Percentiles rank a stretch among this genome's conserved stretches.
Evolutionary conservation across 768 basidiomycete genomes (phyloP).

Genomic region (Rickenella mellea): DNA sequence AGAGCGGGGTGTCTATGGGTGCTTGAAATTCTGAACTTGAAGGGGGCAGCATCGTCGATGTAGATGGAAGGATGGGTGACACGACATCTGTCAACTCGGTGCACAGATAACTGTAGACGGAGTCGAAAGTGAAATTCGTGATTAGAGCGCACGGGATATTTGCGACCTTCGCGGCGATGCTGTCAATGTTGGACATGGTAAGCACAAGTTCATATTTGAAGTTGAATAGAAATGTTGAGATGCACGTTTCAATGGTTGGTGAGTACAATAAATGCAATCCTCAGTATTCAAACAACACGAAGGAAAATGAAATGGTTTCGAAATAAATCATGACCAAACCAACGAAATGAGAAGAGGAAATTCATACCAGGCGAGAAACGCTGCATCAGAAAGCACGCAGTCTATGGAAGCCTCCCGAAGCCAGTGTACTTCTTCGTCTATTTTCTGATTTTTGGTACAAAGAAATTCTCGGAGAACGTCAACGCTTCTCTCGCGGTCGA

Average conservation of each 20-base stretch:
- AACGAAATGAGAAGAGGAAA: background rate
- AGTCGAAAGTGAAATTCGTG: slow-evolving; percentile 82
- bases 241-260: no score
- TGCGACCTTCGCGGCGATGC: slow-evolving; percentile 55
- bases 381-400: slow-evolving; percentile 67
- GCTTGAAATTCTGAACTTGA: slow-evolving; percentile 2
- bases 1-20: slow-evolving; percentile 45
- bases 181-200: slow-evolving; percentile 13
- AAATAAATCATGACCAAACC: background rate
- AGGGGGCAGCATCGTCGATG: slow-evolving; percentile 3
- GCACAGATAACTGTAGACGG: slow-evolving; percentile 70
- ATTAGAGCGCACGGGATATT: slow-evolving; percentile 63
- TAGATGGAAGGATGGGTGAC: slow-evolving; percentile 6
- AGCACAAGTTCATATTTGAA: background rate
- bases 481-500: slow-evolving; percentile 64
- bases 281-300: no score
- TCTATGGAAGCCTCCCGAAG: slow-evolving; percentile 38
- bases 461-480: slow-evolving; percentile 54
- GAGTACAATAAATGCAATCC: no score
- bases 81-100: slow-evolving; percentile 33
- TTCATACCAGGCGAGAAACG: slow-evolving; percentile 66
- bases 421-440: slow-evolving; percentile 51
- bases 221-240: no score
- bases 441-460: slow-evolving; percentile 37
- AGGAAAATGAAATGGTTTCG: background rate